Base-by-base conservation (phyloP, 2,329 filamentous ascomycete genomes). In the Lasiodiplodia gonubiensis region DNA sequence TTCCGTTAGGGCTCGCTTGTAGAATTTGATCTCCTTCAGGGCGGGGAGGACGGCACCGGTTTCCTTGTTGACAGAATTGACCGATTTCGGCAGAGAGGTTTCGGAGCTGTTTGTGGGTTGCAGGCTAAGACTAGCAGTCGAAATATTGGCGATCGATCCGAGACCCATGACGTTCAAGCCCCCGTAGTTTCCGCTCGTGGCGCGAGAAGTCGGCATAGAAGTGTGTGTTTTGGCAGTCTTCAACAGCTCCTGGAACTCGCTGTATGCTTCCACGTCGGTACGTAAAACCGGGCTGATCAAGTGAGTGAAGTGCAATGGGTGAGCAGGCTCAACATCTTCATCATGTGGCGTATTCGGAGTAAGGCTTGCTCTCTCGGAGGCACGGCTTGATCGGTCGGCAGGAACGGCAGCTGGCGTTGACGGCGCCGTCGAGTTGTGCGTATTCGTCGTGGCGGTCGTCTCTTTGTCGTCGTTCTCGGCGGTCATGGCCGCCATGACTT, bases 21-120 rank as follows among this genome's bases (percentile, higher is more conserved):
- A 99, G 76, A 98, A 99, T 71, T 91, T 92, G 33, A 91, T 92
- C 67, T 98, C 95, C 75, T 95, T 97, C 49, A 99, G 81, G 4
- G 89, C 88, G 3, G 87, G 88, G 39, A 87, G 74, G 23, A 69
- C 69, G 30, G 68, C 66, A n/a, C 71, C 66, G 23, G 73, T 72
- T 30, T 79, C 78, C 46, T 74, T 77, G n/a, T 73, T 77, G 65
- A 70, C 81, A 67, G 79, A 81, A 49, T 70, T 70, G 52, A 68
- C 70, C 33, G 84, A 86, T 48, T 81, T 81, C 2, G 83, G 79
- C n/a, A 80, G 70, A 33, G 83, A 81, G 16, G 81, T 84, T 1
- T 84, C 75, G 30, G 52, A 88, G 86, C 52, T 85, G 80, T 72
- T 82, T 8, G 64, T 49, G 21, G 49, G 57, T 6, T 42, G 33